Conservation (phyloP, 163 green algal species). For the Coccomyxa subellipsoidea region DNA sequence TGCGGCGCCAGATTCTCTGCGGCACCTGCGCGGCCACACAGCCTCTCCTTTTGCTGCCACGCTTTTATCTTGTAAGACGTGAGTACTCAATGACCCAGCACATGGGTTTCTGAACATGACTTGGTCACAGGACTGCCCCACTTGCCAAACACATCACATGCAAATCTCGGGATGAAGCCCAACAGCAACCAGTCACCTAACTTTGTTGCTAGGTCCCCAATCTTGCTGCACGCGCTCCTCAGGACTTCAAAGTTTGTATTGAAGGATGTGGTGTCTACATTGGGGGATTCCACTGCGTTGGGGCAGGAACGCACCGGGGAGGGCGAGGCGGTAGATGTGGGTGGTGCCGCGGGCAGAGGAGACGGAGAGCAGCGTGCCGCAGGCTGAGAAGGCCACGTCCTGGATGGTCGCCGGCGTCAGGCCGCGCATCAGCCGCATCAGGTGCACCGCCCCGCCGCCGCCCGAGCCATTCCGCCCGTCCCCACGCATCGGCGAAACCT, state of each 20-base stretch:
- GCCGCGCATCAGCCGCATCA: slow-evolving; percentile 41
- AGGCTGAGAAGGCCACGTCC: slow-evolving; percentile 35
- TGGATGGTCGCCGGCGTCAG: slow-evolving; percentile 45
- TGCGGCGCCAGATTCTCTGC: background rate
- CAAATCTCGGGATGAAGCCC: too few relatives aligned
- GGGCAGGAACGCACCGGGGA: slow-evolving; percentile 22
- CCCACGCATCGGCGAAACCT: background rate
- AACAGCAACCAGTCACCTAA: too few relatives aligned
- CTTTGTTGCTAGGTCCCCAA: too few relatives aligned
- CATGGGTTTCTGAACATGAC: too few relatives aligned
- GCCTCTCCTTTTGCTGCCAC: background rate
- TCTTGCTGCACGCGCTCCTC: too few relatives aligned
- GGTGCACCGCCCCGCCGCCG: slow-evolving; percentile 24
- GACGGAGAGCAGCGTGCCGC: slow-evolving; percentile 40
- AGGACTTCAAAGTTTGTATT: too few relatives aligned
- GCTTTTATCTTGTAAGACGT: too few relatives aligned
- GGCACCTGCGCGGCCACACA: background rate
- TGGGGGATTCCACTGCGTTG: background rate
- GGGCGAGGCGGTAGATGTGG: slow-evolving; percentile 47
- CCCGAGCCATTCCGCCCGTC: background rate
- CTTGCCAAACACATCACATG: too few relatives aligned
- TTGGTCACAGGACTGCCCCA: too few relatives aligned
- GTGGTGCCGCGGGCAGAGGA: slow-evolving; percentile 51
- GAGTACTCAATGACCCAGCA: too few relatives aligned
- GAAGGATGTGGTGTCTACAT: too few relatives aligned